These are phyloP conservation scores for Lepiota venenata DNA, from an alignment of 768 basidiomycete species.

Conservation along the genomic window DNA sequence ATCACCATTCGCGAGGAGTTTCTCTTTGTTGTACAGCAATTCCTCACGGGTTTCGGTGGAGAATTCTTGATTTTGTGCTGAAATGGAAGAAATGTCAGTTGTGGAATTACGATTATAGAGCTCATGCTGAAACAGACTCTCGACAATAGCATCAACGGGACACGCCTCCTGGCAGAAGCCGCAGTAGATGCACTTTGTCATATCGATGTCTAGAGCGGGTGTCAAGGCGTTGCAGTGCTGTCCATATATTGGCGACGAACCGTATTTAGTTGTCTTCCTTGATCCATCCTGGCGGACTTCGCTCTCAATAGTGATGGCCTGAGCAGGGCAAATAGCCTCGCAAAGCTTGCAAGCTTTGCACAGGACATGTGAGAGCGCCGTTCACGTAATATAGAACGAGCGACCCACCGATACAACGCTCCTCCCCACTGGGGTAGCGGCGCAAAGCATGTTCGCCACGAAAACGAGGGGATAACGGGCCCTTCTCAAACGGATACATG, in stretches of 20 bases:
- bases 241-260: constrained; percentile 35
- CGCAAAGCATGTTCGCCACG: constrained; percentile 97
- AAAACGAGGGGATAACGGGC: constrained; percentile 95
- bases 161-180: constrained; percentile 99
- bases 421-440: constrained; percentile 96
- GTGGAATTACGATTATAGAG: constrained; percentile 3
- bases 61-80: constrained; percentile 97
- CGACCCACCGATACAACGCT: constrained; percentile 92
- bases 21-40: constrained; percentile 98
- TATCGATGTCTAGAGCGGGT: constrained; percentile 78
- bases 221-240: constrained; percentile 8
- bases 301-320: constrained; percentile 99
- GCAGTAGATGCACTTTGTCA: constrained; percentile 99
- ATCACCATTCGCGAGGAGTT: constrained; percentile 94
- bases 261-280: constrained; percentile 96
- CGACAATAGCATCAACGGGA: constrained; percentile 98
- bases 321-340: constrained; percentile 98
- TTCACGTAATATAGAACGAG: background rate
- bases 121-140: constrained; percentile 62
- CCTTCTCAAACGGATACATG: constrained; percentile 98
- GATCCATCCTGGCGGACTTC: constrained; percentile 95
- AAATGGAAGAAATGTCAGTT: constrained; percentile 3
- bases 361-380: constrained; percentile 6
- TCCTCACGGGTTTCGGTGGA: constrained; percentile 98
- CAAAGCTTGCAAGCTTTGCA: constrained; percentile 92